Evolutionary conservation across 768 basidiomycete species (phyloP).

Genomic region (Mycena kentingensis): DNA sequence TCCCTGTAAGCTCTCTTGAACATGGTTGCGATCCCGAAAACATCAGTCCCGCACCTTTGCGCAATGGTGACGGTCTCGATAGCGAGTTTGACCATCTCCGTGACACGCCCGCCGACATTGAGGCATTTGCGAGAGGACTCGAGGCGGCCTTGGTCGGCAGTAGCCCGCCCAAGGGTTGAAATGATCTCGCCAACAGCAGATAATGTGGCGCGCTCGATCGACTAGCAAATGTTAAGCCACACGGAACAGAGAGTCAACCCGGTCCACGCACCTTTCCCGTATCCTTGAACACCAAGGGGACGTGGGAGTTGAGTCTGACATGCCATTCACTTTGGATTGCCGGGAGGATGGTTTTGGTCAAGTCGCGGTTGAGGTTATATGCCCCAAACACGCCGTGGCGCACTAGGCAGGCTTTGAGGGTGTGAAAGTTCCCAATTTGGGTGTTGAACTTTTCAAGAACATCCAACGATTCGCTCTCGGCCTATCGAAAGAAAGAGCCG

Average conservation of each 20-base stretch:
- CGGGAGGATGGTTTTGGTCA: slow-evolving; percentile 4
- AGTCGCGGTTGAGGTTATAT: slow-evolving; percentile 4
- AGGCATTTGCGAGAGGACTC: too few species aligned
- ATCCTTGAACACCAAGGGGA: slow-evolving; percentile 2
- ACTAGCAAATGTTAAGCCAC: not conserved
- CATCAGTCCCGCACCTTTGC: not conserved
- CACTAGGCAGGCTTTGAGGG: not conserved
- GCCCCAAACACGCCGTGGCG: not conserved
- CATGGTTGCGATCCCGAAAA: not conserved
- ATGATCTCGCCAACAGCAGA: too few species aligned
- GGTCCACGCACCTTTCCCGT: not conserved
- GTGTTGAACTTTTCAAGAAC: not conserved
- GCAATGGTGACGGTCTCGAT: not conserved
- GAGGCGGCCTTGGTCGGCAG: too few species aligned
- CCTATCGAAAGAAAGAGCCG: too few species aligned
- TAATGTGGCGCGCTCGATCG: too few species aligned
- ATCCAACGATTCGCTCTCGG: not conserved
- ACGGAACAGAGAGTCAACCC: not conserved
- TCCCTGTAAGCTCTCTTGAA: not conserved
- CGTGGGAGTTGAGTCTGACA: not conserved
- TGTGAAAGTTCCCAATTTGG: not conserved
- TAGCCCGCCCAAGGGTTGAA: too few species aligned
- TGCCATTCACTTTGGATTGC: slow-evolving; percentile 8
- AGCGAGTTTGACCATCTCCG: too few species aligned
- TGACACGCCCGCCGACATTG: too few species aligned